A percentile compares a stretch with the other conserved stretches of the same genome.
Conservation (phyloP, 169 alveolate genomes). For the Cryptosporidium meleagridis region DNA sequence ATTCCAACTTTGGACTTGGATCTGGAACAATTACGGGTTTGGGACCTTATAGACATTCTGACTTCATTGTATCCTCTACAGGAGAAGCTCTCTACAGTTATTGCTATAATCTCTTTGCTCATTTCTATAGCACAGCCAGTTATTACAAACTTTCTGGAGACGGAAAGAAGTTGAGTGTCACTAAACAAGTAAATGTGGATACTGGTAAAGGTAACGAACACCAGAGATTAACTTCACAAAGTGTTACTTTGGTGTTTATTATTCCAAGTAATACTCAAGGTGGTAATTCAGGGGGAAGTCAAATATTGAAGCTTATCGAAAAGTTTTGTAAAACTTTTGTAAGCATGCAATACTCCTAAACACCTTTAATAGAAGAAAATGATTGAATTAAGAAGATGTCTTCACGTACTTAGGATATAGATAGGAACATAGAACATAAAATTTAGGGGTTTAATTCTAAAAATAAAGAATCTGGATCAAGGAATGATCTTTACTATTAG, state of each 20-base stretch:
- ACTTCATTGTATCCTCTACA: not conserved
- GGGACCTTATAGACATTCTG: not conserved
- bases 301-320: not conserved
- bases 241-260: not conserved
- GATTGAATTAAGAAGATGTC: not conserved
- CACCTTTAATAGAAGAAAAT: not conserved
- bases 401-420: not conserved
- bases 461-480: not conserved
- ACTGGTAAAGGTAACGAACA: not conserved
- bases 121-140: not conserved
- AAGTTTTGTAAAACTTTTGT: constrained; percentile 1
- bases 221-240: not conserved
- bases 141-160: not conserved
- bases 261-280: not conserved
- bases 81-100: not conserved
- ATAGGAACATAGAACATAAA: too few relatives aligned
- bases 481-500: not conserved
- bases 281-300: not conserved
- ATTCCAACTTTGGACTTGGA: constrained; percentile 38
- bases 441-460: not conserved
- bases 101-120: constrained; percentile 4
- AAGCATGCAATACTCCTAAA: not conserved
- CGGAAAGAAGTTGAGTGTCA: not conserved
- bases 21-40: constrained; percentile 19
- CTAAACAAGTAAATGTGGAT: not conserved